Evolutionary conservation across 495 filamentous ascomycete genomes (phyloP), one percentile per base, ranked within the genome.

Genomic region (Neurospora sp.): DNA sequence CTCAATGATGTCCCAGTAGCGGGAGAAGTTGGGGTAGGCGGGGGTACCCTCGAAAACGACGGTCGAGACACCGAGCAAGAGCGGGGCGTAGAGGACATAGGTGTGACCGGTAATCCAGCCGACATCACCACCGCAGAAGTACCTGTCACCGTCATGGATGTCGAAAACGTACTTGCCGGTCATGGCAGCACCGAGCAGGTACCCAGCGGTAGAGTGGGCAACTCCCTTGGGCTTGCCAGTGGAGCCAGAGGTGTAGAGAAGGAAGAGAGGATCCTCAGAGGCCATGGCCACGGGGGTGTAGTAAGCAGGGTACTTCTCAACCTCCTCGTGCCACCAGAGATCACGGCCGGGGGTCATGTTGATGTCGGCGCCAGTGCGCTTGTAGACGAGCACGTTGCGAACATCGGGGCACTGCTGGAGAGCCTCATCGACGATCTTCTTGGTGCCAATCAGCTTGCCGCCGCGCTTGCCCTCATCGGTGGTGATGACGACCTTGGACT

Each of bases 31-130:
- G 74, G 96, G 96, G 82, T 98, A 98, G 31, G 96, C 94, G 3
- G 96, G 96, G 18, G 96, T 99, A 76, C 96, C 96, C 85, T 99
- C 96, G 75, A 98, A 99, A n/a, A 99, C 95, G 35, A 99, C 93
- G 4, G 96, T 98, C 35, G 95, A 88, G 74, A 97, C 90, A 84
- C 96, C 96, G 48, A 98, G 87, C 5, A 99, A 86, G 59, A 99
- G 87, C 71, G 96, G 96, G 12, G 96, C 93, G 79, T 99, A 99
- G 39, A 99, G 95, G 69, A 97, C 96, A 78, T 99, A 99, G 68
- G 96, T 97, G 84, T 99, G 96, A n/a, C 96, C 96, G 65, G 96
- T 98, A 79, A 99, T 98, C 96, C 96, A 99, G 76, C 96, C 96
- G 70, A 99, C 94, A 79, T 99, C 96, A 81, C 96, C 96, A 81